Evolutionary conservation across 257 asterid species (phyloP), one percentile per base, ranked within the genome.

Genomic region (Parsonsia alboflavescens): DNA sequence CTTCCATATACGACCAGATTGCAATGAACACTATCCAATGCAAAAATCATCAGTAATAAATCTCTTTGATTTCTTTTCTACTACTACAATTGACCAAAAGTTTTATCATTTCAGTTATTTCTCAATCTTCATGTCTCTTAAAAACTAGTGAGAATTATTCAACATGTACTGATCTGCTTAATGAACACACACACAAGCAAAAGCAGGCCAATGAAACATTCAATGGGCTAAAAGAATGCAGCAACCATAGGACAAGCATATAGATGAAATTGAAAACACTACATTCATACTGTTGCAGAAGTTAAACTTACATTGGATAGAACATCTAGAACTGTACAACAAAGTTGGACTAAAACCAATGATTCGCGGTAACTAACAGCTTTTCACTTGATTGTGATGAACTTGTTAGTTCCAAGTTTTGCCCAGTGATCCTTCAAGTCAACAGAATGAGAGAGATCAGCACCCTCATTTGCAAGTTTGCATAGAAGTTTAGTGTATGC

Each of bases 341-440:
- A 59, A 58, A 63, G 54, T 33, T 7, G 52, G 62, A 59, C 22
- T 19, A 53, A 61, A 42, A 48, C 6, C 7, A 59, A 45, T 10
- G 7, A 49, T 74, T 62, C 50, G 19, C 65, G 15, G 62, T 21
- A 54, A 54, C 53, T 4, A 56, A 64, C 36, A 46, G 50, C 26
- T 68, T 52, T 52, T 75, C 42, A 84, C 76, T 76, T 81, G 74
- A 78, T 79, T 68, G 76, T 81, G 48, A 72, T 59, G 50, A 70
- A 84, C 82, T 82, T 82, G 79, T 76, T 81, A 42, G 84, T 79
- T 13, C 84, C 86, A 50, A 63, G 82, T 75, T 73, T 79, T 49
- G 80, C 80, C 86, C 84, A 84, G 59, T 84, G 82, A 71, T 84
- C 28, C 82, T 79, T 82, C 76, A 82, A 72, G 62, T 81, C 88